Evolutionary conservation across 129 eudicot genomes (phyloP).

Genomic region (Mikania micrantha): DNA sequence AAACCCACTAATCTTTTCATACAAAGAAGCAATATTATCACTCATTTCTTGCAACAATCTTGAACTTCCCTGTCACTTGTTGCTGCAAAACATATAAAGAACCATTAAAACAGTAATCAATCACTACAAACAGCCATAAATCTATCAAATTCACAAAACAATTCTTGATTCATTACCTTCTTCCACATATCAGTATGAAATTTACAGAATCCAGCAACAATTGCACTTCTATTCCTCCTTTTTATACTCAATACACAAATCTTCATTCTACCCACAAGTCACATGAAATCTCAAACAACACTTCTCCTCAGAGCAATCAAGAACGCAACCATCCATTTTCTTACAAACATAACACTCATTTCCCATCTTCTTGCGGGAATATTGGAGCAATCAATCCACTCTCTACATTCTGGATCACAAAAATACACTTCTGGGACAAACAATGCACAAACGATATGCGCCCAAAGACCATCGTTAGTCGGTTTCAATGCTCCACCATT

Average conservation of each 20-base stretch:
- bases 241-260: constrained; percentile 67
- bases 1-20: background rate
- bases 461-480: constrained; percentile 60
- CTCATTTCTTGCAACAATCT: constrained; percentile 71
- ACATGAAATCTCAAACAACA: constrained; percentile 77
- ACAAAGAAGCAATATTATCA: constrained; percentile 2
- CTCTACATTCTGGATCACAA: constrained; percentile 60
- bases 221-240: constrained; percentile 52
- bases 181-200: constrained; percentile 67
- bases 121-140: background rate
- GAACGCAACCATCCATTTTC: constrained; percentile 47
- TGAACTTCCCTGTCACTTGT: constrained; percentile 86
- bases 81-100: constrained; percentile 61
- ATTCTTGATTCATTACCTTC: constrained; percentile 37
- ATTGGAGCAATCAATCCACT: constrained; percentile 56
- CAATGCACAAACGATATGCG: constrained; percentile 80
- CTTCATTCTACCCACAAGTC: constrained; percentile 75
- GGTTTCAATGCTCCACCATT: constrained; percentile 72
- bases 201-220: constrained; percentile 83
- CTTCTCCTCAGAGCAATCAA: constrained; percentile 85
- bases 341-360: constrained; percentile 55
- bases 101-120: background rate
- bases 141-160: background rate
- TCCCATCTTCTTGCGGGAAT: constrained; percentile 53
- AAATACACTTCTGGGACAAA: constrained; percentile 84